Conservation (phyloP, 352 stramenopile genomes). For the Phytophthora idaei region DNA sequence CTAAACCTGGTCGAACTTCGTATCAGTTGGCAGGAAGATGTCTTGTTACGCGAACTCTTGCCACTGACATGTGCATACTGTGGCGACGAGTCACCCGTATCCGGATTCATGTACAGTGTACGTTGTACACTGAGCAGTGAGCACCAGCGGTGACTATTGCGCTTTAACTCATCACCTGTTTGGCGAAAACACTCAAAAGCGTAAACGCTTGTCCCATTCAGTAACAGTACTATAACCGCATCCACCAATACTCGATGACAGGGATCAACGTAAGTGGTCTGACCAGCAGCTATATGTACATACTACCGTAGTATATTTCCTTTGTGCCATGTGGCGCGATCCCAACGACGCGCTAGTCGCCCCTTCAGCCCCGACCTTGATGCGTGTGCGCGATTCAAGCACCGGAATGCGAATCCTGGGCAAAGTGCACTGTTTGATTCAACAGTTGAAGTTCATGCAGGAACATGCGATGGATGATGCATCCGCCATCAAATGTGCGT, state of each 20-base stretch:
- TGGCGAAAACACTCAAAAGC: background rate
- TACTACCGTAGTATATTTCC: too few relatives aligned
- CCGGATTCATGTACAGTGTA: background rate
- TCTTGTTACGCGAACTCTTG: too few relatives aligned
- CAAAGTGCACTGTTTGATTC: background rate
- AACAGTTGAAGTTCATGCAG: conserved; percentile 13
- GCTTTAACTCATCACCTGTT: conserved; percentile 2
- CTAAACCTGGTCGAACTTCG: too few relatives aligned
- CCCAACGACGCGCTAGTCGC: conserved; percentile 1
- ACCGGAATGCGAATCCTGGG: conserved; percentile 7
- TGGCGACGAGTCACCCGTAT: too few relatives aligned
- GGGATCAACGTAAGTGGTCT: background rate
- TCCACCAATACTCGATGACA: conserved; percentile 13
- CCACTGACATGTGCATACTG: too few relatives aligned
- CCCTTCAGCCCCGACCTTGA: conserved; percentile 2
- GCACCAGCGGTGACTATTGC: background rate
- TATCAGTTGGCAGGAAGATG: too few relatives aligned
- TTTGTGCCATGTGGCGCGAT: too few relatives aligned
- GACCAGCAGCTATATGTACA: background rate
- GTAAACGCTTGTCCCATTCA: background rate
- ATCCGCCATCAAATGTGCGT: conserved; percentile 28
- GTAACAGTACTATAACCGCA: background rate
- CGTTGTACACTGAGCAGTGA: background rate
- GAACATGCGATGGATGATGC: too few relatives aligned
- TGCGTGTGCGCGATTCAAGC: conserved; percentile 11